phyloP scores from a whole-genome alignment of 2,329 filamentous ascomycete species.

The Chaetothyriales sp. region DNA sequence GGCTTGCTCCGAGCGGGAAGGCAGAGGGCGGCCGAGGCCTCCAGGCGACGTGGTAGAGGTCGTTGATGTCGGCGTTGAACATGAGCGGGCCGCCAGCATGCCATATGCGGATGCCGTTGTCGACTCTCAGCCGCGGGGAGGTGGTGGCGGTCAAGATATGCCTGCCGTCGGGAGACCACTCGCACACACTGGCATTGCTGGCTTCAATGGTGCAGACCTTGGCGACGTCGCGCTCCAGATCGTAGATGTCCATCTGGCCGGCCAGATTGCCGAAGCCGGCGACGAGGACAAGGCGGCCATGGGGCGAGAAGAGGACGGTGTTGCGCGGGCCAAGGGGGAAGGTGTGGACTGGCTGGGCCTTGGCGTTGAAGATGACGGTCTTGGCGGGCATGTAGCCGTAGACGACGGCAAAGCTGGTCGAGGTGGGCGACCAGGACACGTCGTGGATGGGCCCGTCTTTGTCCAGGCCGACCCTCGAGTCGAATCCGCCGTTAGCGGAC shows the following conservation, averaged over 20 bases:
- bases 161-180: constrained; percentile 92
- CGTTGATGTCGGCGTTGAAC: constrained; percentile 90
- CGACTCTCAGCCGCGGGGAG: constrained; percentile 83
- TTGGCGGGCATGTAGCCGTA: constrained; percentile 99
- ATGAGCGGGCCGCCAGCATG: constrained; percentile 77
- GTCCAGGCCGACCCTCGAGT: constrained; percentile 81
- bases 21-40: constrained; percentile 55
- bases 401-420: constrained; percentile 91
- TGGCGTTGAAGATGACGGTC: constrained; percentile 91
- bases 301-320: constrained; percentile 88
- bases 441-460: constrained; percentile 98
- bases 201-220: constrained; percentile 92
- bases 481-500: constrained; percentile 79
- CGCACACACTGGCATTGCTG: constrained; percentile 87
- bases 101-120: constrained; percentile 94
- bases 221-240: constrained; percentile 81
- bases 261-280: constrained; percentile 96
- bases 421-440: constrained; percentile 95
- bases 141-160: constrained; percentile 97
- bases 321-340: constrained; percentile 84
- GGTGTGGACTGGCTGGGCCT: constrained; percentile 66
- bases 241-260: constrained; percentile 95
- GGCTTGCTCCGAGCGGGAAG: constrained; percentile 50
- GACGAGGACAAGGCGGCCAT: constrained; percentile 81
- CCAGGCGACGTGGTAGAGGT: constrained; percentile 86